Base-by-base conservation (phyloP, 805 yeast species). In the Starmerella apicola region DNA sequence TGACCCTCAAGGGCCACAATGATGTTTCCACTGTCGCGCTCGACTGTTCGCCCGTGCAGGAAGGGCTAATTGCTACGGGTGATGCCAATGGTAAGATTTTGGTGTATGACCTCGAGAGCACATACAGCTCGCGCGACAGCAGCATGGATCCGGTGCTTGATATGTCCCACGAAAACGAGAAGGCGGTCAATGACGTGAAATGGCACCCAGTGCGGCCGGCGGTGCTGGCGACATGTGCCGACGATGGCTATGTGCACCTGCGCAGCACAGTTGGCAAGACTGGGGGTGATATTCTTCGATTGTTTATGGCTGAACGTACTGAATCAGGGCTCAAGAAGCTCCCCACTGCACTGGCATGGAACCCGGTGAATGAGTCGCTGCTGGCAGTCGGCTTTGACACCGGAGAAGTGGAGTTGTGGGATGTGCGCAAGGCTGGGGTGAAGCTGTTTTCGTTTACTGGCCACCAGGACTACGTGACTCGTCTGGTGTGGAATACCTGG, bases 401-500 rank as follows among this genome's bases (percentile, higher is more conserved):
- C 7, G 94, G 94, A 2, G 34, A 19, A 0, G 53, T 82, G 4
- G 61, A 62, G 29, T 46, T 80, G 5, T 76, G 81, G 76, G 97
- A 86, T 55, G 48, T 79, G 2, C 65, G 95, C 52, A 29, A 35
- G 32, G 43, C 3, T 64, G 26, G 35, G 7, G 32, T 18, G 22
- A 12, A n/a, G 10, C 15, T 28, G 22, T 34, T 26, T n/a, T 30
- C 32, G 29, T 22, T 16, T 60, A 64, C 18, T 54, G 34, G 34
- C 5, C 78, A 83, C 42, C 44, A 51, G 0, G 81, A 67, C 5
- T 58, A 81, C 0, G 64, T 85, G 5, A 74, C 88, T 0, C 67
- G 76, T 6, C 44, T 82, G 3, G 74, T 76, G 46, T 86, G 94
- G 94, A 83, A 79, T 50, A 79, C 80, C 1, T 60, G 59, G 19